Percentiles rank a stretch among this genome's conserved stretches.
These are phyloP conservation scores for Vickermania ingenoplastis DNA, from an alignment of 208 protist genomes.

Conservation along the genomic window DNA sequence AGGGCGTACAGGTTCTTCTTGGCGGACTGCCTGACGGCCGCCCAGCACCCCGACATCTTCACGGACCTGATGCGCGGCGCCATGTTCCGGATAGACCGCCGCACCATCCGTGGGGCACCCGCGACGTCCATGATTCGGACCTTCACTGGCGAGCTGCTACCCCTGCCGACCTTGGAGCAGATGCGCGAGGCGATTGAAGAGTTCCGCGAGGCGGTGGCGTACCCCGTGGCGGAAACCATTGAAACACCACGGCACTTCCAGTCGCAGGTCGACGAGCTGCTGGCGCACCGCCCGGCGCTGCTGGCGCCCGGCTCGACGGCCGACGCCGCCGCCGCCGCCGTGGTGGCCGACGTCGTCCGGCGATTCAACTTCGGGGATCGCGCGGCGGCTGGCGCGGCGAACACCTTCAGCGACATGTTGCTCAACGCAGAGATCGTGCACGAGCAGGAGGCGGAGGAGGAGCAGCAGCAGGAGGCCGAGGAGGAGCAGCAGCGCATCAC, in stretches of 20 bases:
- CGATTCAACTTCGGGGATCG: conserved; percentile 9
- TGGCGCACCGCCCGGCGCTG: conserved; percentile 19
- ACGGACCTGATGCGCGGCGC: conserved; percentile 31
- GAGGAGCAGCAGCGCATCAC: conserved; percentile 67
- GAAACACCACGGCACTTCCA: conserved; percentile 30
- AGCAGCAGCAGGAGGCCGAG: conserved; percentile 79
- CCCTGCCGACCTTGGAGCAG: conserved; percentile 16
- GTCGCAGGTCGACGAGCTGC: conserved; percentile 38
- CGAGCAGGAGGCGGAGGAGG: conserved; percentile 81
- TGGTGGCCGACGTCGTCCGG: conserved; percentile 24
- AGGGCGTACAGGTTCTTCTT: conserved; percentile 64
- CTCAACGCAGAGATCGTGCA: conserved; percentile 79
- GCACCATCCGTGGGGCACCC: no score
- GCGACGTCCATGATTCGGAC: background rate
- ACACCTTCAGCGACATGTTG: conserved; percentile 17
- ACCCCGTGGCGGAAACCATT: conserved; percentile 31
- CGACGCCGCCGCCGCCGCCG: conserved; percentile 17
- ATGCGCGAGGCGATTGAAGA: conserved; percentile 50
- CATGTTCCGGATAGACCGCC: conserved; percentile 28
- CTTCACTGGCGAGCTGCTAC: background rate
- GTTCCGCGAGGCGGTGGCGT: conserved; percentile 67
- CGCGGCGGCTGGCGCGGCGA: conserved; percentile 11
- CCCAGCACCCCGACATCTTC: conserved; percentile 30
- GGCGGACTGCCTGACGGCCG: conserved; percentile 38
- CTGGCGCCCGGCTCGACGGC: conserved; percentile 17